Percentiles rank a stretch among this genome's conserved stretches.
These are phyloP conservation scores for Strigomonas culicis DNA, from an alignment of 208 protist species.

Conservation along the genomic window DNA sequence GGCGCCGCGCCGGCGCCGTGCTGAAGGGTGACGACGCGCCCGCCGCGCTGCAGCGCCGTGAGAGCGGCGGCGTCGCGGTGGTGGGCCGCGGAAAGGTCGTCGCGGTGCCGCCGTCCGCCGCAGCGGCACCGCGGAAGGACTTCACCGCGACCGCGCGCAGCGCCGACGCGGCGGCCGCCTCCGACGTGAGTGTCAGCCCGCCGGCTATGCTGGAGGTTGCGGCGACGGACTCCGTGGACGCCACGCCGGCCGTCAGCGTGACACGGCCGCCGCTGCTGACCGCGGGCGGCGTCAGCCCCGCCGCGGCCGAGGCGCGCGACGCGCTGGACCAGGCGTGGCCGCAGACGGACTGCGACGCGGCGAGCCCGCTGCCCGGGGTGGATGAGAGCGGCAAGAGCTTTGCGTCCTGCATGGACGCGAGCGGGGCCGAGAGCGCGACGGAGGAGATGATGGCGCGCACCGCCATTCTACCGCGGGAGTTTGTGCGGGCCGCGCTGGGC, in stretches of 20 bases:
- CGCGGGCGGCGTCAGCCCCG: background rate
- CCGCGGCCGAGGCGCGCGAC: constrained; percentile 2
- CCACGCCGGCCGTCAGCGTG: background rate
- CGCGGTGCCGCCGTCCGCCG: no score
- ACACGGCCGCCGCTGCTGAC: background rate
- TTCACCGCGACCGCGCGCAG: no score
- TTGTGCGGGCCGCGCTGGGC: constrained; percentile 45
- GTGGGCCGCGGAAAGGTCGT: no score
- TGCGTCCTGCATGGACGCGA: background rate
- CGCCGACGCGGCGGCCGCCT: no score
- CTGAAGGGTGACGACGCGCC: no score
- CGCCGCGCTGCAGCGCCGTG: no score
- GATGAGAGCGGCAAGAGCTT: constrained; percentile 4
- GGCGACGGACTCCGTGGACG: background rate
- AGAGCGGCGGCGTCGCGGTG: no score
- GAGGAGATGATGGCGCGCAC: constrained; percentile 33
- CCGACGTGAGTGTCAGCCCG: background rate
- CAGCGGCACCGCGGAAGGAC: no score
- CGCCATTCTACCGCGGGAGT: constrained; percentile 40
- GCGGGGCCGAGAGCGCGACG: background rate
- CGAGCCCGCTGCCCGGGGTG: constrained; percentile 15
- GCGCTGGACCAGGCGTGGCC: constrained; percentile 3
- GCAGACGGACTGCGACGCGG: constrained; percentile 3
- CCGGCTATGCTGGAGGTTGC: background rate
- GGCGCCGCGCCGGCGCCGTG: no score